Evolutionary conservation across 2,329 filamentous ascomycete species (phyloP).

Genomic region (Pseudogymnoascus sp.): DNA sequence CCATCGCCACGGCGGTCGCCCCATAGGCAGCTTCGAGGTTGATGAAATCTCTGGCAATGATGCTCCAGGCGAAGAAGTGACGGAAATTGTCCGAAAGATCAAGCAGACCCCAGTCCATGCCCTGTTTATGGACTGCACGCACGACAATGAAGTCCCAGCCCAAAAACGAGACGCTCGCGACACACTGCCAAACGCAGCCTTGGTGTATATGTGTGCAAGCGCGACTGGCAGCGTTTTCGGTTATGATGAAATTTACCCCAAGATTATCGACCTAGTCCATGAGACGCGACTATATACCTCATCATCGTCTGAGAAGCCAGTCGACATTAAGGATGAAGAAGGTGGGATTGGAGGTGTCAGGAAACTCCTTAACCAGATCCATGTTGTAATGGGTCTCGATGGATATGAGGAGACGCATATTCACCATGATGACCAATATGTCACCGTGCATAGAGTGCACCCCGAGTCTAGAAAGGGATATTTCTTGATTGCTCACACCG

Average conservation of each 20-base stretch:
- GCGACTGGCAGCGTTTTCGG: conserved; percentile 95
- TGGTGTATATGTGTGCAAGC: conserved; percentile 93
- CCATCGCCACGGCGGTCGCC: conserved; percentile 85
- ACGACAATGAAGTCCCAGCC: conserved; percentile 93
- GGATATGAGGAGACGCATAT: conserved; percentile 93
- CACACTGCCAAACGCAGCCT: conserved; percentile 84
- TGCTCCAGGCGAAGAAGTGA: conserved; percentile 27
- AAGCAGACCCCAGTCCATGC: conserved; percentile 85
- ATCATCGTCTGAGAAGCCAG: conserved; percentile 56
- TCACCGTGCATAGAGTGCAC: conserved; percentile 92
- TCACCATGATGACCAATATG: conserved; percentile 91
- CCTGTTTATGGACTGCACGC: conserved; percentile 98
- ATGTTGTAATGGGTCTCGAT: conserved; percentile 91
- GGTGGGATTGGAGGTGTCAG: conserved; percentile 86
- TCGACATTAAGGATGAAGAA: conserved; percentile 62
- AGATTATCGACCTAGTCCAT: conserved; percentile 84
- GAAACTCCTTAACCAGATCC: conserved; percentile 89
- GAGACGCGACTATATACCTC: conserved; percentile 81
- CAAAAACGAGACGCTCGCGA: conserved; percentile 93
- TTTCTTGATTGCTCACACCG: conserved; percentile 92
- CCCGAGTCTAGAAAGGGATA: conserved; percentile 88
- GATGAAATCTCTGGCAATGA: conserved; percentile 69
- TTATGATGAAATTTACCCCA: conserved; percentile 93
- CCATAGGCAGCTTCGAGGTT: conserved; percentile 96
- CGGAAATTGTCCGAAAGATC: conserved; percentile 70